phyloP scores from a whole-genome alignment of 176 grass and related monocot genomes.

The Phragmites australis region DNA sequence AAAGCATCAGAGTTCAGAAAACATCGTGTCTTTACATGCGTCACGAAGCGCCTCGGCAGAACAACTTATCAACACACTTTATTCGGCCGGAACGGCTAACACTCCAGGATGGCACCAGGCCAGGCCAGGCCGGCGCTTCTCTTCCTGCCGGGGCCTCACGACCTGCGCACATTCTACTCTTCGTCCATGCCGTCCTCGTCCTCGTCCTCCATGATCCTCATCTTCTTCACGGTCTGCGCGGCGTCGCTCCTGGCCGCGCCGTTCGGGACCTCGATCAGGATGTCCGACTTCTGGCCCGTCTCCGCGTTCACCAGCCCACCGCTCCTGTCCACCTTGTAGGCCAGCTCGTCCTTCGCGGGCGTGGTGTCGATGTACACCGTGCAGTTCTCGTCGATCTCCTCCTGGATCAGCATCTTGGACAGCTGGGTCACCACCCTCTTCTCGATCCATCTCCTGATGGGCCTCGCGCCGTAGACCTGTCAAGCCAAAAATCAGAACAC shows the following conservation, averaged over 20 bases:
- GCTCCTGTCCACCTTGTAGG: constrained; percentile 57
- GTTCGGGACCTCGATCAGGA: constrained; percentile 61
- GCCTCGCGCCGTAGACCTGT: constrained; percentile 63
- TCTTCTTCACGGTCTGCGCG: constrained; percentile 63
- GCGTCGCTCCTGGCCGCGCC: constrained; percentile 30
- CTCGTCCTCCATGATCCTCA: constrained; percentile 49
- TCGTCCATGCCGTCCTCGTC: constrained; percentile 59
- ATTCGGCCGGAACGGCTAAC: background rate
- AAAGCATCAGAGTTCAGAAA: background rate
- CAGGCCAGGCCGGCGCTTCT: background rate
- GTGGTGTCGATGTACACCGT: constrained; percentile 69
- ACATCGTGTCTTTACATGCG: background rate
- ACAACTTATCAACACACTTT: background rate
- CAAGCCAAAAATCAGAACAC: background rate
- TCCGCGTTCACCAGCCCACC: constrained; percentile 67
- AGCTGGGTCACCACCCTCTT: constrained; percentile 82
- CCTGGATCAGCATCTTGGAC: constrained; percentile 80
- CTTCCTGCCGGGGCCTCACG: background rate
- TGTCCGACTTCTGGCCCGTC: constrained; percentile 64
- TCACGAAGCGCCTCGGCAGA: background rate
- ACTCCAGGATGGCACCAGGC: background rate
- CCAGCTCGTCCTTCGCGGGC: constrained; percentile 51
- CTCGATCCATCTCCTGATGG: constrained; percentile 76
- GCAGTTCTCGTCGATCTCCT: constrained; percentile 83
- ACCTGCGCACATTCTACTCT: constrained; percentile 16